These are phyloP conservation scores for Tricladium varicosporioides DNA, from an alignment of 2,329 filamentous ascomycete genomes.

Conservation along the genomic window DNA sequence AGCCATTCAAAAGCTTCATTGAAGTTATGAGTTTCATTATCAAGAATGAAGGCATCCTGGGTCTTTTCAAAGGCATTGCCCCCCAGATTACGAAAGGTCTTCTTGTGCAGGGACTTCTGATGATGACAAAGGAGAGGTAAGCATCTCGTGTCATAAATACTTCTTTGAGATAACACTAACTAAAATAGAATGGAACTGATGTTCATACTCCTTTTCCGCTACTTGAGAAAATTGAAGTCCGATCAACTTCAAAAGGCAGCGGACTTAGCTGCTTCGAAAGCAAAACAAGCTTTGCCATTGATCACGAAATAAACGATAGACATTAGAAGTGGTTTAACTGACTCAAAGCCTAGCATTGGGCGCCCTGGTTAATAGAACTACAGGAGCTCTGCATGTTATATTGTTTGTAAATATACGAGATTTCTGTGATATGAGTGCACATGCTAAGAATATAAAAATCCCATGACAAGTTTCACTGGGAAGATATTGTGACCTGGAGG, in stretches of 20 bases:
- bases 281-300: constrained; percentile 39
- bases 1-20: constrained; percentile 87
- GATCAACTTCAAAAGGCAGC: constrained; percentile 68
- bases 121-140: constrained; percentile 98
- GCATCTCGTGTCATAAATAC: constrained; percentile 21
- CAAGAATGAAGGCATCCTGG: constrained; percentile 75
- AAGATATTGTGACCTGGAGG: too few species aligned
- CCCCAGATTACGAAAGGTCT: constrained; percentile 93
- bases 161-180: not conserved
- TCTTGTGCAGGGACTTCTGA: constrained; percentile 89
- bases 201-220: constrained; percentile 83
- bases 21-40: constrained; percentile 96
- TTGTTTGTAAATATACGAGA: constrained; percentile 10
- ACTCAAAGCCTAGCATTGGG: not conserved
- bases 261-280: constrained; percentile 59
- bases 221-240: constrained; percentile 68
- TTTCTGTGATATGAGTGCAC: constrained; percentile 2
- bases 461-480: too few species aligned
- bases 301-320: constrained; percentile 29
- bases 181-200: constrained; percentile 72
- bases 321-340: constrained; percentile 5
- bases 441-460: not conserved
- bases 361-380: constrained; percentile 7
- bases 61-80: constrained; percentile 95
- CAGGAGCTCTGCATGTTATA: constrained; percentile 6